Percentiles rank a stretch among this genome's conserved stretches.
phyloP scores from a whole-genome alignment of 306 rosid genomes.

The Citrullus amarus region DNA sequence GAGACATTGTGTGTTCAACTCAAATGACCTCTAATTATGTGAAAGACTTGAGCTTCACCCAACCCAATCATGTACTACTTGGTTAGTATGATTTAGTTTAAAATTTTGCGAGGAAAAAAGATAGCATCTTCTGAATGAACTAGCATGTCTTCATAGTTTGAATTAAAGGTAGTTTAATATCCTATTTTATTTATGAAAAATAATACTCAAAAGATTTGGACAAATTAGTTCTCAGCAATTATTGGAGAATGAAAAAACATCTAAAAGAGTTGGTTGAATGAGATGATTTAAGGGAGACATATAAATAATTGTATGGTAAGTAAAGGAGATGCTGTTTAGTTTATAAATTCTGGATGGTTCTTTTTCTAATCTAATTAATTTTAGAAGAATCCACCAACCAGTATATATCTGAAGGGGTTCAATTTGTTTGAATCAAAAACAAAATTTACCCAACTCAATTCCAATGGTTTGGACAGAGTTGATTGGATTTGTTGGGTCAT shows the following conservation, averaged over 20 bases:
- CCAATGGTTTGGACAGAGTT: neutral
- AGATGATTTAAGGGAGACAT: neutral
- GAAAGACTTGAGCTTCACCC: neutral
- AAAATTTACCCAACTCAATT: neutral
- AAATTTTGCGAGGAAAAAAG: neutral
- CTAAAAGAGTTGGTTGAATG: neutral
- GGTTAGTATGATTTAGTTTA: neutral
- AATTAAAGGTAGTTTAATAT: neutral
- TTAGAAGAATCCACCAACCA: neutral
- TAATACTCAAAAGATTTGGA: neutral
- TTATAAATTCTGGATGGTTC: neutral
- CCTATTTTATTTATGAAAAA: neutral
- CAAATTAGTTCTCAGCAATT: neutral
- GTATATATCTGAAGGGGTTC: neutral
- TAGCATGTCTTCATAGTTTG: neutral
- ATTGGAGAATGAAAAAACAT: neutral
- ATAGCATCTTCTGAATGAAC: neutral
- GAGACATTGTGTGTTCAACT: neutral
- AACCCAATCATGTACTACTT: neutral
- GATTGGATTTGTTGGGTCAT: neutral
- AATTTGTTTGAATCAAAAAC: neutral
- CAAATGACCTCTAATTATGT: neutral
- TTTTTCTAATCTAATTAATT: neutral
- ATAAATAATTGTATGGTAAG: neutral
- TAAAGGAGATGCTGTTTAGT: neutral